Conservation (phyloP, 495 filamentous ascomycete genomes). For the Penicillium nucicola region DNA sequence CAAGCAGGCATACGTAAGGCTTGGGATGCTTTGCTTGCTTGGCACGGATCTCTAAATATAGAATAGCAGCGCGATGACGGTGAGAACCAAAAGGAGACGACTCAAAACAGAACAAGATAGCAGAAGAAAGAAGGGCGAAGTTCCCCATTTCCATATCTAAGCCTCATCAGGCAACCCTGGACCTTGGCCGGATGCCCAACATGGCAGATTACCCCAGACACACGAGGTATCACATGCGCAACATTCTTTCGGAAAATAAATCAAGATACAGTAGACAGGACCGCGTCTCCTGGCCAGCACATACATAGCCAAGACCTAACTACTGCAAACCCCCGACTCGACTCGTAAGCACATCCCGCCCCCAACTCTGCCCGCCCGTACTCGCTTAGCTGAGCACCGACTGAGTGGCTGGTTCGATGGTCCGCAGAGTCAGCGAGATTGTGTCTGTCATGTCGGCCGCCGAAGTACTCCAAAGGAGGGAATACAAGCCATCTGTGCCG, state of each 20-base stretch:
- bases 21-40: no score
- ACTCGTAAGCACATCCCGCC: neutral
- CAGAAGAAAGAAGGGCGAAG: no score
- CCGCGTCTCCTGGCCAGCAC: neutral
- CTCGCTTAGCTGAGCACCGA: constrained; percentile 10
- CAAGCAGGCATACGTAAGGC: no score
- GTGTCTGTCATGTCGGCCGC: constrained; percentile 2
- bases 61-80: no score
- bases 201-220: no score
- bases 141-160: no score
- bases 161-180: no score
- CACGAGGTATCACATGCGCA: neutral
- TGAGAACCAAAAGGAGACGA: no score
- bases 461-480: constrained; percentile 11
- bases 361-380: neutral
- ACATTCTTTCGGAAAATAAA: neutral
- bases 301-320: neutral
- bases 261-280: neutral
- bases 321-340: neutral
- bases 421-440: constrained; percentile 11
- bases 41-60: no score
- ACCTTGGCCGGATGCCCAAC: no score
- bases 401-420: constrained; percentile 11
- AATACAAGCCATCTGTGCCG: constrained; percentile 7
- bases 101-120: no score